A percentile compares a stretch with the other conserved stretches of the same genome.
Conservation (phyloP, 768 basidiomycete species). For the Hypsizygus marmoreus region DNA sequence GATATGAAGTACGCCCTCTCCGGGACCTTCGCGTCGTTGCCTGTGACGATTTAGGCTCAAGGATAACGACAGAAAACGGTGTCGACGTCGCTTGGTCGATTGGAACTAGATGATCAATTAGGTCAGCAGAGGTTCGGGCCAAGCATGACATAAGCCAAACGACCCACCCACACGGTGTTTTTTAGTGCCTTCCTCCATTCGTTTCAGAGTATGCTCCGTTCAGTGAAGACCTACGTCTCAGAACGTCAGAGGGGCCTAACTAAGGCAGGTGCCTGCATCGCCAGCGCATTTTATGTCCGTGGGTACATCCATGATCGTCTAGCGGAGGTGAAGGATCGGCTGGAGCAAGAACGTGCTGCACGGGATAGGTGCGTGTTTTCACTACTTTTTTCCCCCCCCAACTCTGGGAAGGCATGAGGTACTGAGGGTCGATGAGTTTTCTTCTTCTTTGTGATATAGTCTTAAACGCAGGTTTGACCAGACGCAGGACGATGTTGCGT, state of each 20-base stretch:
- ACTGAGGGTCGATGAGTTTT: no score
- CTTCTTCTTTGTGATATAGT: conserved; percentile 42
- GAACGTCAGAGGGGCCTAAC: conserved; percentile 48
- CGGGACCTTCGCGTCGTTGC: no score
- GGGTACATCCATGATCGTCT: conserved; percentile 64
- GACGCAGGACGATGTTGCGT: conserved; percentile 77
- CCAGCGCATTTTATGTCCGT: conserved; percentile 64
- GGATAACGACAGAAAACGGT: no score
- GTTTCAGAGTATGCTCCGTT: no score
- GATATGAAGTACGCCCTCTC: no score
- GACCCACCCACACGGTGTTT: no score
- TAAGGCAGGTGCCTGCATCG: conserved; percentile 52
- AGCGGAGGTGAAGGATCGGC: conserved; percentile 63
- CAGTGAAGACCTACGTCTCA: conserved; percentile 48
- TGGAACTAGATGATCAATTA: no score
- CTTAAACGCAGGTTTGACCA: conserved; percentile 72
- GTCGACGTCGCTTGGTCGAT: no score
- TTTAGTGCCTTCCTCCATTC: no score
- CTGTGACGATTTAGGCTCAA: no score
- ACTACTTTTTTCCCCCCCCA: neutral
- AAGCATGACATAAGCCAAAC: no score
- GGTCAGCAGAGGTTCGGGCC: no score
- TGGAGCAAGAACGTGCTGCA: conserved; percentile 62
- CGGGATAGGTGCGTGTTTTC: conserved; percentile 62
- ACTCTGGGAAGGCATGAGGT: neutral